phyloP scores from a whole-genome alignment of 2,329 filamentous ascomycete genomes.

The Teratosphaeria nubilosa region DNA sequence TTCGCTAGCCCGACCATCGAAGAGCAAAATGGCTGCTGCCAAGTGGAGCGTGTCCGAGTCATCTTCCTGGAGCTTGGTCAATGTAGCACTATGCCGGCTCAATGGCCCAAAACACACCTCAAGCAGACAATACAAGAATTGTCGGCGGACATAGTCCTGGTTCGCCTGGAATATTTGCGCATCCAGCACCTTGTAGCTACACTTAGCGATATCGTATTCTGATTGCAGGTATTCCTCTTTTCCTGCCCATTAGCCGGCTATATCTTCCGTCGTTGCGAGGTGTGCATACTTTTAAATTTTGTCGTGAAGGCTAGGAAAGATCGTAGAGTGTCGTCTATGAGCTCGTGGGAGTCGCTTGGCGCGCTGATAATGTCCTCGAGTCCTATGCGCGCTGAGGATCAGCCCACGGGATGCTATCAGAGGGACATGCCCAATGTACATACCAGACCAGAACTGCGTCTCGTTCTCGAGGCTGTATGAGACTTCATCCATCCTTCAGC shows the following conservation, averaged over 20 bases:
- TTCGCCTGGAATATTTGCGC: constrained; percentile 66
- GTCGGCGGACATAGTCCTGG: constrained; percentile 77
- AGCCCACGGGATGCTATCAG: neutral
- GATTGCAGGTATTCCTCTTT: constrained; percentile 60
- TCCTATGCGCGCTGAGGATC: constrained; percentile 35
- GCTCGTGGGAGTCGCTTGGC: constrained; percentile 50
- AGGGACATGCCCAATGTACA: constrained; percentile 19
- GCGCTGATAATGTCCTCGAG: constrained; percentile 55
- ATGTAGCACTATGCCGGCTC: neutral
- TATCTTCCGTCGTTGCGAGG: neutral
- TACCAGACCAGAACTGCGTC: constrained; percentile 84
- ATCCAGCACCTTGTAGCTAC: constrained; percentile 66
- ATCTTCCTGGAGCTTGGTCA: constrained; percentile 56
- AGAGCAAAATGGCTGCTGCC: constrained; percentile 72
- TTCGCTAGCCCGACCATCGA: constrained; percentile 74
- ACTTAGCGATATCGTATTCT: constrained; percentile 70
- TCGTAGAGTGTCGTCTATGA: constrained; percentile 77
- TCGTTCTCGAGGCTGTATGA: constrained; percentile 63
- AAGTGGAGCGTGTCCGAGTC: constrained; percentile 69
- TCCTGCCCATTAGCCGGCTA: neutral
- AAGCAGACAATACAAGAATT: constrained; percentile 84
- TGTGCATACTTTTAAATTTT: constrained; percentile 52
- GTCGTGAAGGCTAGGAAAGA: constrained; percentile 72
- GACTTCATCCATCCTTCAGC: constrained; percentile 48
- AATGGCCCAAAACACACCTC: constrained; percentile 36